Conservation (phyloP, 495 filamentous ascomycete genomes). For the Lindgomyces ingoldianus region DNA sequence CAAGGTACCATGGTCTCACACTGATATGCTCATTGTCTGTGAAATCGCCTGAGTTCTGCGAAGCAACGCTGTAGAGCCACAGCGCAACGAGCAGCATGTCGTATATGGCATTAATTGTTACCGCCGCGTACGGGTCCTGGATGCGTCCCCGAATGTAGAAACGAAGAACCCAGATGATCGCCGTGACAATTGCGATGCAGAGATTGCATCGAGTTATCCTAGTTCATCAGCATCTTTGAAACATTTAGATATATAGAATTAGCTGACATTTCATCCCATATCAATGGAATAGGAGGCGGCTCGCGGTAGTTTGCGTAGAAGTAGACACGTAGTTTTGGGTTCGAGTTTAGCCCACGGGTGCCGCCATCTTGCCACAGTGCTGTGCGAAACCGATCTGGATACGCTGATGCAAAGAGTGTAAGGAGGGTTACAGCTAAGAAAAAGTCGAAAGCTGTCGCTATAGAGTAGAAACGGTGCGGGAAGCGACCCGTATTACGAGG, state of each 20-base stretch:
- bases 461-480: too few relatives aligned
- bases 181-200: neutral
- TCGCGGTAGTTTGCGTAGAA: conserved; percentile 18
- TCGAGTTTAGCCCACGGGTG: neutral
- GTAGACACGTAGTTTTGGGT: conserved; percentile 3
- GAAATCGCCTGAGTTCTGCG: conserved; percentile 11
- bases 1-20: conserved; percentile 9
- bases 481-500: neutral
- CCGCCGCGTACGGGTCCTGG: neutral
- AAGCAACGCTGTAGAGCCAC: neutral
- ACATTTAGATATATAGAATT: neutral
- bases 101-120: conserved; percentile 4
- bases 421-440: neutral
- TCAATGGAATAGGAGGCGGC: conserved; percentile 2
- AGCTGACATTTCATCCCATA: conserved; percentile 11
- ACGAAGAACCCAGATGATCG: conserved; percentile 4
- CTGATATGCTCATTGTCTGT: conserved; percentile 8
- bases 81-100: conserved; percentile 3
- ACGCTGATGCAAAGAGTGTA: neutral
- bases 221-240: neutral
- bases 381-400: conserved; percentile 5
- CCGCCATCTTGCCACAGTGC: conserved; percentile 9
- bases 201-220: conserved; percentile 3
- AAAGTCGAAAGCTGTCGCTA: conserved; percentile 2
- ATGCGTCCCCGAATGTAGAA: neutral